Base-by-base conservation (phyloP, 306 rosid species). In the Alnus glutinosa region DNA sequence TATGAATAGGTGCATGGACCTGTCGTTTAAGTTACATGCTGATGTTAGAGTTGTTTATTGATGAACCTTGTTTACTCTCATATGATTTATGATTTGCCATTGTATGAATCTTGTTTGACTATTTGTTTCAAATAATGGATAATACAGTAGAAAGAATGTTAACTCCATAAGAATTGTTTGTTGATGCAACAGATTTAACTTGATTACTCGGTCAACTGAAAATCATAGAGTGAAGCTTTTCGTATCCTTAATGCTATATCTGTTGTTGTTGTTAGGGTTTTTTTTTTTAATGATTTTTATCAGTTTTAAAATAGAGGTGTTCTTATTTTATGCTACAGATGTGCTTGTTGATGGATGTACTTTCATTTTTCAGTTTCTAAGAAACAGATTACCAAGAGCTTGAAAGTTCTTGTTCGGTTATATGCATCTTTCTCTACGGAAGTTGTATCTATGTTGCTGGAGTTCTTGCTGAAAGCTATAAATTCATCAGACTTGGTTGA, bases 401-500 rank as follows among this genome's bases (percentile, higher is more conserved):
- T 90, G 73, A 96, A 90, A 85, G 77, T 82, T 84, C 85, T 96
- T 75, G 83, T 84, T 73, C 87, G 70, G 81, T 81, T 96, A 73
- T 93, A 90, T 81, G 85, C 96, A 30, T 88, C 93, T 67, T 91
- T 77, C 87, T 91, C 97, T 75, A 86, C 91, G 16, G 98, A 96
- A 83, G 85, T 91, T 77, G 94, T 88, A 54, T 85, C 89, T 70
- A 89, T 82, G 63, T 71, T 96, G 87, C 72, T 93, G 93, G 93
- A 89, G 75, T 83, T 80, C 82, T 86, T 93, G 89, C 77, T 85
- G 70, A 83, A 87, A 76, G 80, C 87, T 70, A 55, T 87, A 83
- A 87, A 67, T 59, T 85, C 89, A 46, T 83, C 90, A 34, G 87
- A 85, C 59, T 62, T 76, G 36, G 59, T 73, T 47, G 90, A 78